Conservation (phyloP, 176 grass and related monocot genomes). For the Avena eriantha region DNA sequence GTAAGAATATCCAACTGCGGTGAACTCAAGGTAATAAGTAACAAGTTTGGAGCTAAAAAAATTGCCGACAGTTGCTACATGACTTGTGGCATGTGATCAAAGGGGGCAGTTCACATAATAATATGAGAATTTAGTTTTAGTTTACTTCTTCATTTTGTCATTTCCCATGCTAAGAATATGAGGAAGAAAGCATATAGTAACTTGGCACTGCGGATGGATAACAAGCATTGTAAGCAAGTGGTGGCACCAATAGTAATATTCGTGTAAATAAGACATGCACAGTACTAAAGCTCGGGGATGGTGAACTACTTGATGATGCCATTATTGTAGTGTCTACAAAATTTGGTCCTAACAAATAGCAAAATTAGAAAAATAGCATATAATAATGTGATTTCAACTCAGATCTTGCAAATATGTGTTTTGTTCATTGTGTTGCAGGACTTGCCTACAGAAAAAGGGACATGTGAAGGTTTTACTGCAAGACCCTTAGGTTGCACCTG, state of each 20-base stretch:
- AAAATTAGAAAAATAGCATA: not conserved
- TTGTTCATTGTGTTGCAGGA: not conserved
- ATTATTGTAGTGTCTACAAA: not conserved
- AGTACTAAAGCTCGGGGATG: not conserved
- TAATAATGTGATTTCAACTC: not conserved
- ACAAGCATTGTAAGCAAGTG: not conserved
- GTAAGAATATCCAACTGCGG: not conserved
- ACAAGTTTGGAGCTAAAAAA: not conserved
- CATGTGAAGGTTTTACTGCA: not conserved
- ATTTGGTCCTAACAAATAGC: not conserved
- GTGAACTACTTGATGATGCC: conserved; percentile 12
- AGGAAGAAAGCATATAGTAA: not conserved
- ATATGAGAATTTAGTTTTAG: not conserved
- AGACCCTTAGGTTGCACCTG: not conserved
- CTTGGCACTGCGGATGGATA: not conserved
- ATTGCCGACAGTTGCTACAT: not conserved
- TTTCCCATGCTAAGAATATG: not conserved
- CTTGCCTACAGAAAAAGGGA: not conserved
- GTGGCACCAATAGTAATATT: not conserved
- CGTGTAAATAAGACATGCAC: not conserved
- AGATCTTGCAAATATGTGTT: not conserved
- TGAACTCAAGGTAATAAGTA: not conserved
- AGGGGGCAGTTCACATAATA: conserved; percentile 1
- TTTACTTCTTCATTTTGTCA: not conserved
- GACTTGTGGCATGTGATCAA: not conserved